Conservation (phyloP, 768 basidiomycete species). For the Tricholoma matsutake region DNA sequence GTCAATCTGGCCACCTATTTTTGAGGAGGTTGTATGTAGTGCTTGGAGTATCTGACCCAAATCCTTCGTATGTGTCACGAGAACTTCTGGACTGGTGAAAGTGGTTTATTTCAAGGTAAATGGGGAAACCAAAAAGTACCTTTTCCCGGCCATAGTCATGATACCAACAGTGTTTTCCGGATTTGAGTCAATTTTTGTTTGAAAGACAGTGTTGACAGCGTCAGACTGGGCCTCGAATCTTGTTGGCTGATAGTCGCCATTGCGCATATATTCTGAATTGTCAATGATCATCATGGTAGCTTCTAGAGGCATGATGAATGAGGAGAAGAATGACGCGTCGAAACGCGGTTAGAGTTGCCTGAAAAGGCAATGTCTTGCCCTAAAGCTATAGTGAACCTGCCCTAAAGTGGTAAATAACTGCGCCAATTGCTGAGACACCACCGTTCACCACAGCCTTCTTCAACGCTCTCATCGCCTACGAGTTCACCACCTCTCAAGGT, state of each 20-base stretch:
- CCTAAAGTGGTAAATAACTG: neutral
- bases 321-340: constrained; percentile 29
- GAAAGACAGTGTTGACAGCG: constrained; percentile 86
- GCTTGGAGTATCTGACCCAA: constrained; percentile 86
- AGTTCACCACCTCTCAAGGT: constrained; percentile 2
- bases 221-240: constrained; percentile 91
- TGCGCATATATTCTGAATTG: constrained; percentile 97
- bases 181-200: constrained; percentile 92
- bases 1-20: constrained; percentile 80
- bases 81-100: constrained; percentile 77
- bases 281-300: constrained; percentile 97
- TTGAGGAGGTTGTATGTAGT: constrained; percentile 64
- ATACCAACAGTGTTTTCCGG: constrained; percentile 97
- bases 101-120: neutral
- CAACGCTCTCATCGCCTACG: constrained; percentile 21
- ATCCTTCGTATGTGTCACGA: constrained; percentile 95
- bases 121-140: constrained; percentile 40
- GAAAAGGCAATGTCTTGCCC: constrained; percentile 3
- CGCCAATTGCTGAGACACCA: neutral
- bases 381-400: neutral
- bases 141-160: constrained; percentile 98
- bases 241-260: constrained; percentile 85
- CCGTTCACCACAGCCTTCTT: constrained; percentile 20
- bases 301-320: constrained; percentile 84
- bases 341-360: constrained; percentile 13